These are phyloP conservation scores for thale cress (Arabidopsis thaliana) DNA, from an alignment of 345 rosid species.

Conservation along the genomic window DNA sequence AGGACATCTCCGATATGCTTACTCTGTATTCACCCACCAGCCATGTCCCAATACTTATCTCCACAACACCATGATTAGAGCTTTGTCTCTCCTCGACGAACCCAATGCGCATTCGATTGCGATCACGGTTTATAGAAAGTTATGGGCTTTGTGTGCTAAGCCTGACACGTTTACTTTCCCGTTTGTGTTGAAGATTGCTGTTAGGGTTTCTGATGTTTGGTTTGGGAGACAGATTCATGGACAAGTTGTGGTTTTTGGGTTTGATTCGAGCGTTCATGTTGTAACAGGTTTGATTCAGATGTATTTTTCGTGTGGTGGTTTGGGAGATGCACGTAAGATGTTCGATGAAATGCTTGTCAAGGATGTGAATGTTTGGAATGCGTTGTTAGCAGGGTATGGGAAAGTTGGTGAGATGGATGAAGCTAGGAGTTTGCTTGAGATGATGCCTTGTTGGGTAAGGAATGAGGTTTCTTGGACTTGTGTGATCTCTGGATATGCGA, in stretches of 20 bases:
- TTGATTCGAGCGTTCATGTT: conserved; percentile 50
- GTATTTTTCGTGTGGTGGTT: conserved; percentile 47
- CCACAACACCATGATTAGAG: conserved; percentile 65
- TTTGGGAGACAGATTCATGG: conserved; percentile 65
- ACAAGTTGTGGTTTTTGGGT: conserved; percentile 57
- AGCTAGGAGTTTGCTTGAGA: conserved; percentile 57
- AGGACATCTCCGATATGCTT: conserved; percentile 60
- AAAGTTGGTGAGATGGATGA: conserved; percentile 54
- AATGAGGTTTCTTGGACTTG: conserved; percentile 76
- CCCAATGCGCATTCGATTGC: conserved; percentile 43
- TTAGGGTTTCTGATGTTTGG: conserved; percentile 45
- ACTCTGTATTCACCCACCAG: conserved; percentile 48
- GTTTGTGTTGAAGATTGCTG: conserved; percentile 58
- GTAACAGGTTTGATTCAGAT: conserved; percentile 62
- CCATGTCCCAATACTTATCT: conserved; percentile 48
- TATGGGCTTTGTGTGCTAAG: conserved; percentile 52
- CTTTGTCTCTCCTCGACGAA: conserved; percentile 51
- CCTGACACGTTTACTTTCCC: conserved; percentile 77
- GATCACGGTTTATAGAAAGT: conserved; percentile 53
- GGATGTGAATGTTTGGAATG: conserved; percentile 63
- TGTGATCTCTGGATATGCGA: conserved; percentile 67
- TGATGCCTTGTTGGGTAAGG: conserved; percentile 58
- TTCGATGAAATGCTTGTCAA: conserved; percentile 53
- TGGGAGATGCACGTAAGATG: conserved; percentile 59
- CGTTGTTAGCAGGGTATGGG: conserved; percentile 59